Evolutionary conservation across 768 basidiomycete species (phyloP).

Genomic region (Tylopilus rubrobrunneus): DNA sequence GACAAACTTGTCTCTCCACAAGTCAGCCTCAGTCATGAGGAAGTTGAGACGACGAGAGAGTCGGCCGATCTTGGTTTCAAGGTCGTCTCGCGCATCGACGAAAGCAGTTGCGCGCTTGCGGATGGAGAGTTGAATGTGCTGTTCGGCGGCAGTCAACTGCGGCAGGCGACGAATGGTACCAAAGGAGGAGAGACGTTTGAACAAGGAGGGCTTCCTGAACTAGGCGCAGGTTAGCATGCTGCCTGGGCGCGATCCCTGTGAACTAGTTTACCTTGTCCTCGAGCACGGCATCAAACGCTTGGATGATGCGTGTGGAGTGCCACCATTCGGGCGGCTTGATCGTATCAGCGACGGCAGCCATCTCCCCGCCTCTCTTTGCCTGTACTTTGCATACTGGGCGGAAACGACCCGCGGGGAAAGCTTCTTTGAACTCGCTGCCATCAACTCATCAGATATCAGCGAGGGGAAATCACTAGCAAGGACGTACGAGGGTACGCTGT

Average conservation of each 20-base stretch:
- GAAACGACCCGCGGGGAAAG: conserved; percentile 90
- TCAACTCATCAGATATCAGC: background rate
- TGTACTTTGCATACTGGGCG: conserved; percentile 89
- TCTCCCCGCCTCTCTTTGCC: conserved; percentile 75
- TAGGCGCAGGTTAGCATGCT: conserved; percentile 26
- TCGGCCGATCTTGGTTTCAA: conserved; percentile 91
- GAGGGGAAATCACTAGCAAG: background rate
- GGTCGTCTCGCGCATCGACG: conserved; percentile 88
- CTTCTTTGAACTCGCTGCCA: conserved; percentile 85
- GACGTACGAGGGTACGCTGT: conserved; percentile 66
- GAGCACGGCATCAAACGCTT: conserved; percentile 84
- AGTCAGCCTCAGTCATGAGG: conserved; percentile 84
- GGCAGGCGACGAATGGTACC: conserved; percentile 68
- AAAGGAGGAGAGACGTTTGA: conserved; percentile 80
- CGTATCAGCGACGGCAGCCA: conserved; percentile 81
- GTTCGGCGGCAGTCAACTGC: conserved; percentile 74
- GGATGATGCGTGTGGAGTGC: conserved; percentile 87
- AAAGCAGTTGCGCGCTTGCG: conserved; percentile 93
- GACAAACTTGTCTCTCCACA: conserved; percentile 93
- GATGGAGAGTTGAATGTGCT: conserved; percentile 82
- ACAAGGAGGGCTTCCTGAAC: conserved; percentile 85
- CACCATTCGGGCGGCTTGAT: conserved; percentile 93
- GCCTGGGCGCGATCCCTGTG: background rate
- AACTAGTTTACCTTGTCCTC: conserved; percentile 63
- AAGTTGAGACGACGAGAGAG: conserved; percentile 83